Percentiles rank a stretch among this genome's conserved stretches.
Conservation (phyloP, 2,329 filamentous ascomycete species). For the Xylaria sp. region DNA sequence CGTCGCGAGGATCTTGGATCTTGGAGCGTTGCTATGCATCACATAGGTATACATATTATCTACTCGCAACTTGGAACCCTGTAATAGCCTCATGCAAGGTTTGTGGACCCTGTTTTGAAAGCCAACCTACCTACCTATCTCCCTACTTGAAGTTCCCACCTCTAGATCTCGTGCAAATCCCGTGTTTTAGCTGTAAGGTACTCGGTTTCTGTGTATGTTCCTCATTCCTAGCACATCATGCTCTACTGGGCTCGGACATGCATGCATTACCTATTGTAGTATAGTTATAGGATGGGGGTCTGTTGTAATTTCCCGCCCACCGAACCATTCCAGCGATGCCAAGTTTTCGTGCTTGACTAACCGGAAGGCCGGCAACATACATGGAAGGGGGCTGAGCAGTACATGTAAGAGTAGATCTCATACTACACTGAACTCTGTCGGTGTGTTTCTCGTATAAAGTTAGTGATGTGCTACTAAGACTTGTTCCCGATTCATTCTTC, state of each 20-base stretch:
- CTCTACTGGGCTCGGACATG: not conserved
- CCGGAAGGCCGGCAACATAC: constrained; percentile 13
- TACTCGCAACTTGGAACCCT: not conserved
- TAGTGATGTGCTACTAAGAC: not conserved
- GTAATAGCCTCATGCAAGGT: not conserved
- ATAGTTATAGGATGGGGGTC: not conserved
- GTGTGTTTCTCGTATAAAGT: not conserved
- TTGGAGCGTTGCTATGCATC: not conserved
- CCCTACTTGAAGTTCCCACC: not conserved
- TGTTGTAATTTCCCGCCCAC: not conserved
- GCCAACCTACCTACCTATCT: not conserved
- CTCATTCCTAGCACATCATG: too few relatives aligned
- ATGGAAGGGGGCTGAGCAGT: constrained; percentile 5
- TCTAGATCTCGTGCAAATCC: not conserved
- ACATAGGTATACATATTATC: too few relatives aligned
- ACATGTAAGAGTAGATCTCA: constrained; percentile 11
- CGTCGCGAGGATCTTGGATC: not conserved
- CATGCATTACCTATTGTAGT: not conserved
- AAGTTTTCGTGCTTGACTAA: constrained; percentile 12
- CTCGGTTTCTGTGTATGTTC: not conserved
- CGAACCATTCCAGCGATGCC: not conserved
- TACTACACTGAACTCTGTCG: not conserved
- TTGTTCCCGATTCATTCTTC: not conserved
- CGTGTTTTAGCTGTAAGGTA: not conserved
- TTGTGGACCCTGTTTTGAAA: not conserved